Conservation (phyloP, 164 flowering plant species). For the Cinnamomum micranthum region DNA sequence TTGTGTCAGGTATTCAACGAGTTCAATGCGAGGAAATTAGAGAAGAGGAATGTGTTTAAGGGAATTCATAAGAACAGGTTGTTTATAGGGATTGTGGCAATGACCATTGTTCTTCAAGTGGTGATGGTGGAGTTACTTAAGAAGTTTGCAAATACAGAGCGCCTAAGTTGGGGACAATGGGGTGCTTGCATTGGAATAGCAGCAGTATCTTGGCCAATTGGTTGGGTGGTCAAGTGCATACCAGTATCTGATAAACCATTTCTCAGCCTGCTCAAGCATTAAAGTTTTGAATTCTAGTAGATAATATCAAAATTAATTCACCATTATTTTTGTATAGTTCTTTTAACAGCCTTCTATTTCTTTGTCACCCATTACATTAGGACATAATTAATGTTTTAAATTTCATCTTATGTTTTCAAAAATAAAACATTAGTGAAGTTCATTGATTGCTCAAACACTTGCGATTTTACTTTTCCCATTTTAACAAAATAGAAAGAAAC, state of each 20-base stretch:
- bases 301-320: too few relatives aligned
- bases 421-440: too few relatives aligned
- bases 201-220: conserved; percentile 45
- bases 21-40: conserved; percentile 45
- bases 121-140: conserved; percentile 48
- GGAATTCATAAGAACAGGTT: conserved; percentile 39
- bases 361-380: too few relatives aligned
- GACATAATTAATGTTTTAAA: too few relatives aligned
- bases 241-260: conserved; percentile 40
- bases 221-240: conserved; percentile 48
- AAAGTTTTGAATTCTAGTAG: too few relatives aligned
- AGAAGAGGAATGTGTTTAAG: conserved; percentile 43
- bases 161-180: conserved; percentile 55
- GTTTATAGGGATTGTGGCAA: conserved; percentile 40
- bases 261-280: conserved; percentile 11
- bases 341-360: too few relatives aligned
- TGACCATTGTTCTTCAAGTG: conserved; percentile 44
- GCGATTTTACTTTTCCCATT: too few relatives aligned
- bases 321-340: too few relatives aligned
- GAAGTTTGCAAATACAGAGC: conserved; percentile 49
- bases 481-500: too few relatives aligned
- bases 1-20: conserved; percentile 60
- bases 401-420: too few relatives aligned
- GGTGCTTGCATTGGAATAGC: conserved; percentile 38
- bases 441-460: too few relatives aligned